Conservation (phyloP, 2,329 filamentous ascomycete species). For the Phoma sp. region DNA sequence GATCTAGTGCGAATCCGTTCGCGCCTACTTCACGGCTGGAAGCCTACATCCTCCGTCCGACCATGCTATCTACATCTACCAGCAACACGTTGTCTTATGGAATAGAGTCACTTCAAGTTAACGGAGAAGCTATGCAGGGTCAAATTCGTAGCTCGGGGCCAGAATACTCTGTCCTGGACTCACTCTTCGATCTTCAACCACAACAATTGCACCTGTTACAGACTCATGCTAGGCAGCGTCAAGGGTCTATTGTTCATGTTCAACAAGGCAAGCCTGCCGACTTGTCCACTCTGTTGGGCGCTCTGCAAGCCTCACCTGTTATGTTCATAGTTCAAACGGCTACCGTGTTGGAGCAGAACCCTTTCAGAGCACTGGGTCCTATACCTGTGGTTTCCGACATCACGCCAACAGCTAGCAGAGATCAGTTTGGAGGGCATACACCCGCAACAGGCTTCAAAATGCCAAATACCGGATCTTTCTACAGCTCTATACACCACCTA, state of each 20-base stretch:
- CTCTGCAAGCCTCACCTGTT: neutral
- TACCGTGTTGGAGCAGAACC: neutral
- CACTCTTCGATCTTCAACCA: conserved; percentile 19
- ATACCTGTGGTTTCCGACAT: too few relatives aligned
- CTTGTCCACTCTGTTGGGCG: neutral
- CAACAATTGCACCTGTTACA: conserved; percentile 26
- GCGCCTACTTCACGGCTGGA: neutral
- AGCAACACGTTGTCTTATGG: neutral
- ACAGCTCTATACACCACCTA: neutral
- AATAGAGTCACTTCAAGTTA: neutral
- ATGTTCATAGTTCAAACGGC: conserved; percentile 3
- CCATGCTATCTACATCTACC: neutral
- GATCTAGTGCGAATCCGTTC: neutral
- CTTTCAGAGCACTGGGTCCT: neutral
- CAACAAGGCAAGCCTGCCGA: conserved; percentile 12
- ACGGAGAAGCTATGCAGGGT: neutral
- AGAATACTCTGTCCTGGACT: conserved; percentile 25
- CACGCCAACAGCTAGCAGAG: neutral
- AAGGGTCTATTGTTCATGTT: conserved; percentile 23
- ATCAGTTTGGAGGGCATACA: neutral
- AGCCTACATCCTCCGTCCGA: conserved; percentile 2
- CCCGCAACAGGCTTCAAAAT: neutral
- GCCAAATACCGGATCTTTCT: neutral
- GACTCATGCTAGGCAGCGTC: conserved; percentile 12
- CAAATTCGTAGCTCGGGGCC: neutral